Conservation (phyloP, 2,329 filamentous ascomycete genomes). For the Incumbomyces delicatus region DNA sequence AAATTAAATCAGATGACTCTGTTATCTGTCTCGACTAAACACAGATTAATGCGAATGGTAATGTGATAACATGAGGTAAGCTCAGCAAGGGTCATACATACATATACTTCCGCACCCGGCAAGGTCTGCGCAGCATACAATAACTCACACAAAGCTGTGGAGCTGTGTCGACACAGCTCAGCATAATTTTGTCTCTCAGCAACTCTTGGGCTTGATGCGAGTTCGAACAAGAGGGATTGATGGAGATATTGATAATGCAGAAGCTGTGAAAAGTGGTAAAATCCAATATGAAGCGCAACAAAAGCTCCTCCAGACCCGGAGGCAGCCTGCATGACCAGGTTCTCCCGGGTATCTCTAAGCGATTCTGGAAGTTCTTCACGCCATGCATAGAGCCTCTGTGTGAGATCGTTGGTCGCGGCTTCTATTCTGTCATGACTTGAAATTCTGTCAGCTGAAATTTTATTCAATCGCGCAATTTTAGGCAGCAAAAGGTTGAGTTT, state of each 20-base stretch:
- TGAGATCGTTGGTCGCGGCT: slow-evolving; percentile 23
- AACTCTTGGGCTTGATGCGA: slow-evolving; percentile 8
- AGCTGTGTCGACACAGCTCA: slow-evolving; percentile 32
- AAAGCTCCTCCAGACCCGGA: slow-evolving; percentile 36
- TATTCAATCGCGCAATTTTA: slow-evolving; percentile 33
- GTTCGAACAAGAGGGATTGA: slow-evolving; percentile 17
- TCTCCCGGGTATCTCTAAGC: slow-evolving; percentile 31
- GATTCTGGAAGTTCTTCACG: slow-evolving; percentile 25
- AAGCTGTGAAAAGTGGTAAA: slow-evolving; percentile 35
- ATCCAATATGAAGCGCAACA: slow-evolving; percentile 38
- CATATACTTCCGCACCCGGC: slow-evolving; percentile 30
- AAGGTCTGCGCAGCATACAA: slow-evolving; percentile 31
- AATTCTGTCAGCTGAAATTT: slow-evolving; percentile 23
- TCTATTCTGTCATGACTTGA: slow-evolving; percentile 14
- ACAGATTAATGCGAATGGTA: too few species aligned
- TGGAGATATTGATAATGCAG: slow-evolving; percentile 40
- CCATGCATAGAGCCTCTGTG: slow-evolving; percentile 29
- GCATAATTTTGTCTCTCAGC: slow-evolving; percentile 28
- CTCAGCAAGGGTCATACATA: too few species aligned
- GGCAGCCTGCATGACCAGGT: slow-evolving; percentile 29
- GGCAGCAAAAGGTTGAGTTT: slow-evolving; percentile 30
- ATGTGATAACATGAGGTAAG: too few species aligned
- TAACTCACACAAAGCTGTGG: slow-evolving; percentile 32
- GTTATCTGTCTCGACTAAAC: too few species aligned
- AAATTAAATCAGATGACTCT: too few species aligned